These are phyloP conservation scores for Irpex sp. DNA, from an alignment of 1,284 basidiomycete genomes.

Conservation along the genomic window DNA sequence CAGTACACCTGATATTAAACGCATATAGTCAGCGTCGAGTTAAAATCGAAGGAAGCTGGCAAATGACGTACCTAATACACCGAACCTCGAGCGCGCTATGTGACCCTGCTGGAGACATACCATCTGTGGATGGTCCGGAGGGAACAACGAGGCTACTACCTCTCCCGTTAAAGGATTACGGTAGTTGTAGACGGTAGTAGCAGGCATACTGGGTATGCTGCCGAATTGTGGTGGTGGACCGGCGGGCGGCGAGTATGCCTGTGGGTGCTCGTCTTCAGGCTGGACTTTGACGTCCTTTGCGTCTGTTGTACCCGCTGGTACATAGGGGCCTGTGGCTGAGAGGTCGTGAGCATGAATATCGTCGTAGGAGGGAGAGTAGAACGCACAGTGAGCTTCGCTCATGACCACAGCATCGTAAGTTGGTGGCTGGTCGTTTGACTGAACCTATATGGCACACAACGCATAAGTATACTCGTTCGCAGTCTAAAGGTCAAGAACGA, in stretches of 20 bases:
- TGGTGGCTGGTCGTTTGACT: constrained; percentile 10
- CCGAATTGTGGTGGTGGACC: constrained; percentile 13
- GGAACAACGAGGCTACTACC: constrained; percentile 45
- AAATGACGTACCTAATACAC: constrained; percentile 53
- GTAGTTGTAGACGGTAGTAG: constrained; percentile 36
- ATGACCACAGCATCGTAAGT: constrained; percentile 19
- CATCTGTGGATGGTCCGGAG: constrained; percentile 77
- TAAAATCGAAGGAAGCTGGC: not conserved
- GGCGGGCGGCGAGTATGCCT: constrained; percentile 2
- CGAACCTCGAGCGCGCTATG: constrained; percentile 53
- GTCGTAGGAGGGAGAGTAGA: not conserved
- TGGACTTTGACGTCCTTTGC: constrained; percentile 23
- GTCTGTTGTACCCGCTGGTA: constrained; percentile 17
- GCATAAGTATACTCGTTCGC: not conserved
- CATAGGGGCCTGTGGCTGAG: constrained; percentile 19
- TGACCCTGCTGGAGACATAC: constrained; percentile 75
- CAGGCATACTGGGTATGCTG: constrained; percentile 17
- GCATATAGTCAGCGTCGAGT: not conserved
- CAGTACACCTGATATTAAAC: constrained; percentile 50
- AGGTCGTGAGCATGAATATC: not conserved
- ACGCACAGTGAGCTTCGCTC: constrained; percentile 13
- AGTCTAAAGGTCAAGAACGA: not conserved
- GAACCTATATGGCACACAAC: constrained; percentile 1
- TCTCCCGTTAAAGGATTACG: constrained; percentile 43
- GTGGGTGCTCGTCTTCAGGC: constrained; percentile 5